Evolutionary conservation across 306 rosid species (phyloP).

Genomic region (Dryas octopetala): DNA sequence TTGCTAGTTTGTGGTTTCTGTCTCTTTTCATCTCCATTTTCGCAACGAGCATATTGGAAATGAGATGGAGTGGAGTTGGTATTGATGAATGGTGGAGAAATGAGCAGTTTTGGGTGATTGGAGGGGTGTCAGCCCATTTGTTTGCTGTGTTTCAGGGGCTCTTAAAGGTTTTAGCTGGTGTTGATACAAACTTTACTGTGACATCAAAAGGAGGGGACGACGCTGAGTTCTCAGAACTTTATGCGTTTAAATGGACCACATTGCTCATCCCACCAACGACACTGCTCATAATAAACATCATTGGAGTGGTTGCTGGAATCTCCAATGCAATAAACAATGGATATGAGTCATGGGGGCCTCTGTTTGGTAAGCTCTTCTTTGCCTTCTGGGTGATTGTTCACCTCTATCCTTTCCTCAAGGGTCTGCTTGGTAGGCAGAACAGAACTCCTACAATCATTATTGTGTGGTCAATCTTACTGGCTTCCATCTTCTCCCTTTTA

Average conservation of each 20-base stretch:
- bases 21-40: slow-evolving; percentile 65
- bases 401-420: slow-evolving; percentile 69
- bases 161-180: slow-evolving; percentile 57
- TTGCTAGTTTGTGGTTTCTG: slow-evolving; percentile 64
- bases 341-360: slow-evolving; percentile 61
- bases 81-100: slow-evolving; percentile 84
- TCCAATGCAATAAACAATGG: slow-evolving; percentile 65
- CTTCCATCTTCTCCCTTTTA: slow-evolving; percentile 62
- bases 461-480: slow-evolving; percentile 72
- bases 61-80: slow-evolving; percentile 74
- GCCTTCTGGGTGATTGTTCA: slow-evolving; percentile 70
- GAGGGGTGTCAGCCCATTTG: slow-evolving; percentile 64
- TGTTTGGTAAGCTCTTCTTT: slow-evolving; percentile 62
- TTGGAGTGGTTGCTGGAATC: slow-evolving; percentile 62
- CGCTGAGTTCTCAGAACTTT: slow-evolving; percentile 28
- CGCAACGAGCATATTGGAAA: slow-evolving; percentile 58
- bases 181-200: slow-evolving; percentile 52
- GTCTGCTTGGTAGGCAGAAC: slow-evolving; percentile 51
- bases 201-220: slow-evolving; percentile 40
- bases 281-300: slow-evolving; percentile 50
- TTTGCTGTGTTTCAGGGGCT: slow-evolving; percentile 61
- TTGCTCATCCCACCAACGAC: slow-evolving; percentile 75
- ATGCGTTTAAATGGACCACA: slow-evolving; percentile 55
- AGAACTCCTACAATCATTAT: slow-evolving; percentile 75
- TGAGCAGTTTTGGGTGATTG: slow-evolving; percentile 76